Percentiles rank a stretch among this genome's conserved stretches.
Conservation (phyloP, 2,329 filamentous ascomycete species). For the Diaporthe citrichinensis region DNA sequence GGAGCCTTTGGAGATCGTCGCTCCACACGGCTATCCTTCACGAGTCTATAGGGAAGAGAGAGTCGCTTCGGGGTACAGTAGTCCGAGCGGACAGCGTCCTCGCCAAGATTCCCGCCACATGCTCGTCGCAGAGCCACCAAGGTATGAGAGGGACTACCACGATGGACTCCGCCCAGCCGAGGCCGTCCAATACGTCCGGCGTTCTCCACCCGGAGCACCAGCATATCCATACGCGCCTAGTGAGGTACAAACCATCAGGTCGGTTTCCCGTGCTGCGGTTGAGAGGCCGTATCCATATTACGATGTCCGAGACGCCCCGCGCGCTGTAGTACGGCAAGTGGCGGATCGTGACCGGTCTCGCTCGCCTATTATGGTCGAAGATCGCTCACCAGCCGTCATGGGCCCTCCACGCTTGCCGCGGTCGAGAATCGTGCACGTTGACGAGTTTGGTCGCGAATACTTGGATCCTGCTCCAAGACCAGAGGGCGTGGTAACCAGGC, state of each 20-base stretch:
- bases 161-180: conserved; percentile 51
- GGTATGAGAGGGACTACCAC: conserved; percentile 53
- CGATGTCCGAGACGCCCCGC: conserved; percentile 58
- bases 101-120: conserved; percentile 48
- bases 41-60: conserved; percentile 52
- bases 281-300: conserved; percentile 60
- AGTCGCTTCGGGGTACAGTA: conserved; percentile 55
- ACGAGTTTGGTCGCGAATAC: conserved; percentile 88
- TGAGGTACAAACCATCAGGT: conserved; percentile 55
- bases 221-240: conserved; percentile 55
- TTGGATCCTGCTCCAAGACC: conserved; percentile 64
- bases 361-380: conserved; percentile 61
- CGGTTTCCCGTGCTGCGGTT: conserved; percentile 59
- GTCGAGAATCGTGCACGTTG: conserved; percentile 78
- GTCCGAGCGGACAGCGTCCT: conserved; percentile 46
- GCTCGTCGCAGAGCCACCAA: conserved; percentile 44
- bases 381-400: conserved; percentile 61
- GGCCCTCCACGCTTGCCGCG: conserved; percentile 66
- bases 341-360: conserved; percentile 63
- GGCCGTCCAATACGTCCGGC: conserved; percentile 53
- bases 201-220: conserved; percentile 55
- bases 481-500: conserved; percentile 56
- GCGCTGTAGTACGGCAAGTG: conserved; percentile 65
- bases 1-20: conserved; percentile 60
- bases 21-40: conserved; percentile 52